Conservation (phyloP, 192 early-diverging fungal genomes). For the Rhizophlyctis rosea region DNA sequence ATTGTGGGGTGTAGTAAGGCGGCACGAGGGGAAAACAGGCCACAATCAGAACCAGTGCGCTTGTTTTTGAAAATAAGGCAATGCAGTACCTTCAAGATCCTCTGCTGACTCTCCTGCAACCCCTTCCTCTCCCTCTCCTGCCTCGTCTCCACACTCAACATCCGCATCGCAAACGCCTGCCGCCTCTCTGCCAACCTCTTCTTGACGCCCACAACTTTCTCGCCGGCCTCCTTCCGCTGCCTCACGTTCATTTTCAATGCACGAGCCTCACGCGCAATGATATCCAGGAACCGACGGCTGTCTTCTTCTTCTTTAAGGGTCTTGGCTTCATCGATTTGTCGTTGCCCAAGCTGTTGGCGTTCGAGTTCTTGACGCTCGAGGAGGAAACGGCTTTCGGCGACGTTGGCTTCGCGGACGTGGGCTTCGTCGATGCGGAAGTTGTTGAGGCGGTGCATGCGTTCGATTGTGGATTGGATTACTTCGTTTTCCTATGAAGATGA, state of each 20-base stretch:
- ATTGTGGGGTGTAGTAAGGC: too few relatives aligned
- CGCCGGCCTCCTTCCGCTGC: constrained; percentile 6
- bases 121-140: constrained; percentile 31
- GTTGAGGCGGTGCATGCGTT: constrained; percentile 30
- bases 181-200: constrained; percentile 21
- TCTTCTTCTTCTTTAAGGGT: constrained; percentile 30
- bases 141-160: constrained; percentile 20
- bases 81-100: constrained; percentile 22
- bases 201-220: constrained; percentile 24
- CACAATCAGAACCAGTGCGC: too few relatives aligned
- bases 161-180: constrained; percentile 3
- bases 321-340: constrained; percentile 18
- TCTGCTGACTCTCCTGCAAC: constrained; percentile 22
- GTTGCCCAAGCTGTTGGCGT: constrained; percentile 9
- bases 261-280: constrained; percentile 22
- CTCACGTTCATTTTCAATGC: constrained; percentile 23
- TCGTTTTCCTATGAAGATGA: constrained; percentile 7
- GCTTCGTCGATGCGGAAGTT: constrained; percentile 37
- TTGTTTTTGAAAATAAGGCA: too few relatives aligned
- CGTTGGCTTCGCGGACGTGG: constrained; percentile 30
- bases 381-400: constrained; percentile 26
- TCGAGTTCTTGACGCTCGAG: constrained; percentile 22
- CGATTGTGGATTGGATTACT: constrained; percentile 19
- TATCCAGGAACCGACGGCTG: constrained; percentile 28
- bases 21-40: too few relatives aligned